Evolutionary conservation across 345 rosid species (phyloP), one percentile per base, ranked within the genome.

Genomic region (Eucalyptus viminalis): DNA sequence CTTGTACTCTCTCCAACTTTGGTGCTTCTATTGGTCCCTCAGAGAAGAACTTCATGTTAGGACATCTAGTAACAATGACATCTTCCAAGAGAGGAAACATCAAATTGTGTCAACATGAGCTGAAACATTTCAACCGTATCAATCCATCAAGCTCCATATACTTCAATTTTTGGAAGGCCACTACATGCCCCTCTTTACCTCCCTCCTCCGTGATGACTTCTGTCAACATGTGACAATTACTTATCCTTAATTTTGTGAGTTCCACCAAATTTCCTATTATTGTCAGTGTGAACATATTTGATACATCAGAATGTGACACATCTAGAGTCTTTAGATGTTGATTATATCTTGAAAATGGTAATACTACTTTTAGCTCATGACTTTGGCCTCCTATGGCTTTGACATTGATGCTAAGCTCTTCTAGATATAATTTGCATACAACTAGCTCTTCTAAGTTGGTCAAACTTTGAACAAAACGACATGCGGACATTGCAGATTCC

Each of bases 51-150:
- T 34, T 34, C 80, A 69, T 69, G 80, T 8, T 69, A 0, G 13
- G 80, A 17, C 80, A 69, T 69, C 44, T 5, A 16, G 22, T 31
- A 21, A 69, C 0, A 34, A 2, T 69, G 80, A 69, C 80, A 17
- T 69, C 25, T 31, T 69, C 43, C 80, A 69, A 34, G 80, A 69
- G 44, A 31, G 44, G 80, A 8, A 69, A 31, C 2, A 69, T 29
- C 43, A 31, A 1, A 0, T 0, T 69, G 43, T 31, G 3, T 31
- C 16, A 21, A 31, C 80, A 0, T 0, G 43, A 67, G 40, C 12
- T 67, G 6, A 67, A 67, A 31, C 43, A 31, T 67, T 22, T 67
- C 80, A 67, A 67, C 6, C 5, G 1, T 14, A 1, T n/a, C 80
- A 67, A 31, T 4, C 17, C 2, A 31, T 67, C 80, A 0, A 31